Percentiles rank a stretch among this genome's conserved stretches.
phyloP scores from a whole-genome alignment of 2,329 filamentous ascomycete species.

The Ceratocystis harringtonii region DNA sequence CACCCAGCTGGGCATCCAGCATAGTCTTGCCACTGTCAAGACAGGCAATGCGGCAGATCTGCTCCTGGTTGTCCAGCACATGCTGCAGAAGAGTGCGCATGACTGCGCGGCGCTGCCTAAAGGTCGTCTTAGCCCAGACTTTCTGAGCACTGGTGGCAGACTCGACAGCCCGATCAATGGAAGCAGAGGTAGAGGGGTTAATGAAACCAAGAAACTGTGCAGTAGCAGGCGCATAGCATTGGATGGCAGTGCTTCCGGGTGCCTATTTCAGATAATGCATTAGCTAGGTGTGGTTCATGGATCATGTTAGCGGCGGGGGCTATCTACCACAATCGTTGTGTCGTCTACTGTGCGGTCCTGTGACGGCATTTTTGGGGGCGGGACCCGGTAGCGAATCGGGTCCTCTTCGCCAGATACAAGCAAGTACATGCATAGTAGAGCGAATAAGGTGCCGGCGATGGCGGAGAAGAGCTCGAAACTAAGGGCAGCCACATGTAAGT shows the following conservation, averaged over 20 bases:
- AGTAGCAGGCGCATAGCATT: conserved; percentile 82
- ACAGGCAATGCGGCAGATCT: conserved; percentile 72
- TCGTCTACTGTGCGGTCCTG: conserved; percentile 42
- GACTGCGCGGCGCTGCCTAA: conserved; percentile 61
- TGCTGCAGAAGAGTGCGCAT: conserved; percentile 68
- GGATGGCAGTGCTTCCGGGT: conserved; percentile 51
- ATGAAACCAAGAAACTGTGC: conserved; percentile 67
- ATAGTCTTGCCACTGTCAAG: conserved; percentile 93
- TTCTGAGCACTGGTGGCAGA: conserved; percentile 60
- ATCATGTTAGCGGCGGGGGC: background rate
- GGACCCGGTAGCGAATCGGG: conserved; percentile 44
- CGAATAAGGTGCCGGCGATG: conserved; percentile 23
- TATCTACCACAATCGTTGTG: conserved; percentile 42
- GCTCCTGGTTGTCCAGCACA: conserved; percentile 75
- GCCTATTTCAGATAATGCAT: conserved; percentile 26
- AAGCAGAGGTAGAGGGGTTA: conserved; percentile 59
- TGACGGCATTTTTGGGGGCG: conserved; percentile 45
- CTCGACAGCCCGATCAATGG: conserved; percentile 64
- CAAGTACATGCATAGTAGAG: conserved; percentile 23
- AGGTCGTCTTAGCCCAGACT: conserved; percentile 64
- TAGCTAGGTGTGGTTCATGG: background rate
- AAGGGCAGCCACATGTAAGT: conserved; percentile 5
- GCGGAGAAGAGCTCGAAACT: conserved; percentile 23
- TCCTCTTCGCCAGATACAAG: conserved; percentile 24
- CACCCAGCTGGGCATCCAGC: conserved; percentile 83